phyloP scores from a whole-genome alignment of 768 basidiomycete species.

The Scleroderma citrinum region DNA sequence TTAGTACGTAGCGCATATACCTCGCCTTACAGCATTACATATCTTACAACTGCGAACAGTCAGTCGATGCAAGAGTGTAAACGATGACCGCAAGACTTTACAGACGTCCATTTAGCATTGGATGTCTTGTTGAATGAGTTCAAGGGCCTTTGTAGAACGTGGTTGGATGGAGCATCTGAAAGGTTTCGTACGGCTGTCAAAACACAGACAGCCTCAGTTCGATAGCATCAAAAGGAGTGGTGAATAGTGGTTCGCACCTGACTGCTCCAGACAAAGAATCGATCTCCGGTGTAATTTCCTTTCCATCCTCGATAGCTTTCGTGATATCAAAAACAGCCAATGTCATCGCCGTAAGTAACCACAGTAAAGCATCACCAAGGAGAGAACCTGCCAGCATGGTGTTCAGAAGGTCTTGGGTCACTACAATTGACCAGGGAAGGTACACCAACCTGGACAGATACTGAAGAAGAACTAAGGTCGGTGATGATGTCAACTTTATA shows the following conservation, averaged over 20 bases:
- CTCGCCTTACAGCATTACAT: too few relatives aligned
- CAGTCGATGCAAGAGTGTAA: too few relatives aligned
- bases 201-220: too few relatives aligned
- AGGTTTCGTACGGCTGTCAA: slow-evolving; percentile 27
- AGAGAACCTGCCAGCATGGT: slow-evolving; percentile 35
- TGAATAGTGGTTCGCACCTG: slow-evolving; percentile 24
- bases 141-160: slow-evolving; percentile 26
- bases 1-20: too few relatives aligned
- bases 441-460: slow-evolving; percentile 1
- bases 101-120: background rate
- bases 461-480: slow-evolving; percentile 33
- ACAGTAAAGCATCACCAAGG: slow-evolving; percentile 40
- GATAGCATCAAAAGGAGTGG: too few relatives aligned
- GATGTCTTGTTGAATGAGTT: slow-evolving; percentile 16
- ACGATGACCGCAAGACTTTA: too few relatives aligned
- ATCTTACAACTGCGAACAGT: too few relatives aligned
- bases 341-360: slow-evolving; percentile 30
- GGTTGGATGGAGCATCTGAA: slow-evolving; percentile 32
- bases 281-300: slow-evolving; percentile 37
- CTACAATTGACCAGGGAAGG: background rate
- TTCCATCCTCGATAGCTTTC: slow-evolving; percentile 32
- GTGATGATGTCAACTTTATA: slow-evolving; percentile 28
- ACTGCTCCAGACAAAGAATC: slow-evolving; percentile 41
- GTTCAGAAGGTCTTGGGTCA: too few relatives aligned
- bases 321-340: slow-evolving; percentile 39